Base-by-base conservation (phyloP, 331 rosid genomes). In the Dryas integrifolia region DNA sequence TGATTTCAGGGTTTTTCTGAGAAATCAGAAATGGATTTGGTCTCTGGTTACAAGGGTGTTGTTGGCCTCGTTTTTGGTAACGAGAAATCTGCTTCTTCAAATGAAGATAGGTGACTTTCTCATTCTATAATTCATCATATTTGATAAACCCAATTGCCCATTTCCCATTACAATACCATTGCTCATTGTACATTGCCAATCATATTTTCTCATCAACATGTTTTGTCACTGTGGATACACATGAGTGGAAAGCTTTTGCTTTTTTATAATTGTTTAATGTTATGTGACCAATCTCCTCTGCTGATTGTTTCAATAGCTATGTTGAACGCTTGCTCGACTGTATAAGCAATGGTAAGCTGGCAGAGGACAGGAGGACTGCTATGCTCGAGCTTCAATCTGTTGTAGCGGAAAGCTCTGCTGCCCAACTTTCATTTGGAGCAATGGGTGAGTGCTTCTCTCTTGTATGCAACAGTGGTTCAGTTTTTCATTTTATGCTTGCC, bases 1-100 rank as follows among this genome's bases (percentile, higher is more conserved):
- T 67, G 61, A 48, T 48, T 76, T 57, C 51, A 72, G 84, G 87
- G 70, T 60, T 73, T 57, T 53, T 75, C 80, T 26, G 16, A 58
- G 81, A 76, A 62, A 40, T n/a, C 67, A 8, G 49, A 35, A 43
- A 95, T 95, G 98, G 96, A 95, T 92, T 89, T 91, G 87, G 89
- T 88, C 72, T 89, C 97, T 82, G 90, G 97, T 74, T 95, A 92
- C 81, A 95, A 90, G 96, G 98, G 98, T 1, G 96, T 94, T 65
- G 92, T 94, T 48, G 98, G 97, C 49, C 91, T 86, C 58, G 92
- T 91, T 82, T 89, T 91, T 57, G 97, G 98, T 50, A 91, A 88
- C 60, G 98, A 94, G 81, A 89, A 80, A 80, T 85, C 88, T 35
- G 73, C 86, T 15, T 73, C 91, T 21, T 86, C 97, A 30, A 88